Evolutionary conservation across 2,329 filamentous ascomycete species (phyloP), one percentile per base, ranked within the genome.

Genomic region (Eurotiales sp.): DNA sequence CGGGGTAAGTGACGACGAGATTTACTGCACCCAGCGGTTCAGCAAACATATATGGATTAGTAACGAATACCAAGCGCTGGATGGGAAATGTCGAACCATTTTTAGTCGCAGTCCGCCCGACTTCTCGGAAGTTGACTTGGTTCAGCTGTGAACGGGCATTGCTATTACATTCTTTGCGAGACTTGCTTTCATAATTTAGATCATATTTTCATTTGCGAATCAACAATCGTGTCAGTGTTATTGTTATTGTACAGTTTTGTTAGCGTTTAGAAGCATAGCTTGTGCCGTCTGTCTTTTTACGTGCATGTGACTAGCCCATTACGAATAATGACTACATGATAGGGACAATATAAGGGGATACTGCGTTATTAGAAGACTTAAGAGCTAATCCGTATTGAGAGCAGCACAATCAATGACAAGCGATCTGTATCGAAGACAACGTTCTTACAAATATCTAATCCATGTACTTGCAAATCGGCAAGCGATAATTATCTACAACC

Each of bases 1-100:
- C 4, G 93, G 93, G 4, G 82, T 99, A 52, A 90, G 88, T 58
- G 90, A 95, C 60, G 92, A 97, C 59, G 93, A 99, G 73, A 86
- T 97, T 40, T 78, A 79, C 62, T 79, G 88, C 30, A 96, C 90
- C 6, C 80, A 85, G 57, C 77, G 79, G 43, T 87, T 90, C 66
- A 92, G 86, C 64, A 82, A 88, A 53, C 77, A 78, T 58, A 87
- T 97, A 47, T 96, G 90, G 88, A 90, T 97, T 65, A 95, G 88
- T 61, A 96, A 96, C 68, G 87, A 95, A 66, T 90, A 90, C 53
- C 90, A 92, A 17, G 88, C 89, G 8, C 75, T 97, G 59, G 90
- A 96, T 72, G 87, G 84, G 51, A 90, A 90, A 68, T 83, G 83
- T 25, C 83, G 87, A 15, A 90, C 95, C 4, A 82, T 95, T 32